Conservation (phyloP, 2,329 filamentous ascomycete genomes). For the Claviceps spartinae region DNA sequence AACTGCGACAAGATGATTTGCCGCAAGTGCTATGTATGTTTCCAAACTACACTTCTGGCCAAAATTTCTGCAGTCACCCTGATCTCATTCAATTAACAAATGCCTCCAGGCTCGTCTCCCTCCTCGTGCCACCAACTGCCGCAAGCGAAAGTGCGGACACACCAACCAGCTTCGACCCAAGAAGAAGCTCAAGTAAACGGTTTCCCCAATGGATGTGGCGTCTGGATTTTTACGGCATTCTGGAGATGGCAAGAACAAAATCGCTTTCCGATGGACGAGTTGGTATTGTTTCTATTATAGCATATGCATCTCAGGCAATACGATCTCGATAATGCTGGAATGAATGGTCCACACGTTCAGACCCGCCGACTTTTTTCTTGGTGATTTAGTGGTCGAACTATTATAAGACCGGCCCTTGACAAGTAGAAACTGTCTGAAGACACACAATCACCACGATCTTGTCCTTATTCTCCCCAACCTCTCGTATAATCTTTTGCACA, state of each 20-base stretch:
- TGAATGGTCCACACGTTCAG: neutral
- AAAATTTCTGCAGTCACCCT: neutral
- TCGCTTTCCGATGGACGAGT: slow-evolving; percentile 22
- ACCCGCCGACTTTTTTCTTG: neutral
- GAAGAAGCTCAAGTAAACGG: slow-evolving; percentile 91
- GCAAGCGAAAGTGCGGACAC: slow-evolving; percentile 99
- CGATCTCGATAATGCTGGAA: slow-evolving; percentile 22
- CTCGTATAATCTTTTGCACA: no score
- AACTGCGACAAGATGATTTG: slow-evolving; percentile 99
- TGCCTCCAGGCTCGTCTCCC: slow-evolving; percentile 59
- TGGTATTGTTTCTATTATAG: slow-evolving; percentile 28
- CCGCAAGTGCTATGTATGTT: slow-evolving; percentile 98
- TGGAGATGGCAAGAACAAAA: slow-evolving; percentile 23
- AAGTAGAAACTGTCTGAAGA: neutral
- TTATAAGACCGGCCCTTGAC: neutral
- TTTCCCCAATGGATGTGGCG: slow-evolving; percentile 28
- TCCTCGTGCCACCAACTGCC: slow-evolving; percentile 98
- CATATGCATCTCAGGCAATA: slow-evolving; percentile 25
- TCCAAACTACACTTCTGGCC: neutral
- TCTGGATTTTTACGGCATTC: slow-evolving; percentile 30
- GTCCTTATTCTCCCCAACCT: neutral
- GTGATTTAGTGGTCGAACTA: neutral
- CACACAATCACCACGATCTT: neutral
- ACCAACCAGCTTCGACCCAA: slow-evolving; percentile 99
- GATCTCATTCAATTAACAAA: slow-evolving; percentile 6